These are phyloP conservation scores for Botrytis pseudocinerea DNA, from an alignment of 2,329 filamentous ascomycete genomes.

Conservation along the genomic window DNA sequence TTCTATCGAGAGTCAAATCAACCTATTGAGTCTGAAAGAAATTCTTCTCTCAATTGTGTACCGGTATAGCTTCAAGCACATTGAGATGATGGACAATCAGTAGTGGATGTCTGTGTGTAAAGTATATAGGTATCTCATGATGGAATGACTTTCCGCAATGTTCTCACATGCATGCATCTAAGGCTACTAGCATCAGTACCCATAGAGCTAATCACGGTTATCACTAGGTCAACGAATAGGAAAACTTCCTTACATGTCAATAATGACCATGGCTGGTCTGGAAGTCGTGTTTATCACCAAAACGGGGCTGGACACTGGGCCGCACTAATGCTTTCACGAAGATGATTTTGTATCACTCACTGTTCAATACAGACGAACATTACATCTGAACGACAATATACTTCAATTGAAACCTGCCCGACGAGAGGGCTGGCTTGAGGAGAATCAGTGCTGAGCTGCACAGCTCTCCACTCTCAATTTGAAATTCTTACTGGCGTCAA, in stretches of 20 bases:
- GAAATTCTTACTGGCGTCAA: conserved; percentile 19
- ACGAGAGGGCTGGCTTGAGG: conserved; percentile 22
- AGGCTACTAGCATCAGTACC: not conserved
- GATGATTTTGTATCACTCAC: not conserved
- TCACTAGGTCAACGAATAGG: conserved; percentile 19
- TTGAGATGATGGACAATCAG: not conserved
- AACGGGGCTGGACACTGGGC: conserved; percentile 16
- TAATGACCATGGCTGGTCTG: conserved; percentile 16
- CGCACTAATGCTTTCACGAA: conserved; percentile 3
- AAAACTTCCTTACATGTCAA: not conserved
- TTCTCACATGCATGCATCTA: conserved; percentile 5
- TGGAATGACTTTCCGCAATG: not conserved
- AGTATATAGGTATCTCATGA: not conserved
- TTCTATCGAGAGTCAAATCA: not conserved
- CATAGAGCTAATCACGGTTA: not conserved
- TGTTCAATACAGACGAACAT: not conserved
- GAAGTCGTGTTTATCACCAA: conserved; percentile 17
- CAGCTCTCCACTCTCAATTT: conserved; percentile 25
- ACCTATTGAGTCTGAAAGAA: not conserved
- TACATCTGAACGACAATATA: not conserved
- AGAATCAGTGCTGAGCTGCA: conserved; percentile 26
- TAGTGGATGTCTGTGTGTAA: not conserved
- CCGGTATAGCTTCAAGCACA: not conserved
- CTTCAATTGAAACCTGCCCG: not conserved
- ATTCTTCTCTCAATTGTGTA: not conserved